A percentile compares a stretch with the other conserved stretches of the same genome.
Evolutionary conservation across 2,329 filamentous ascomycete genomes (phyloP).

Genomic region (Xylogone sp.): DNA sequence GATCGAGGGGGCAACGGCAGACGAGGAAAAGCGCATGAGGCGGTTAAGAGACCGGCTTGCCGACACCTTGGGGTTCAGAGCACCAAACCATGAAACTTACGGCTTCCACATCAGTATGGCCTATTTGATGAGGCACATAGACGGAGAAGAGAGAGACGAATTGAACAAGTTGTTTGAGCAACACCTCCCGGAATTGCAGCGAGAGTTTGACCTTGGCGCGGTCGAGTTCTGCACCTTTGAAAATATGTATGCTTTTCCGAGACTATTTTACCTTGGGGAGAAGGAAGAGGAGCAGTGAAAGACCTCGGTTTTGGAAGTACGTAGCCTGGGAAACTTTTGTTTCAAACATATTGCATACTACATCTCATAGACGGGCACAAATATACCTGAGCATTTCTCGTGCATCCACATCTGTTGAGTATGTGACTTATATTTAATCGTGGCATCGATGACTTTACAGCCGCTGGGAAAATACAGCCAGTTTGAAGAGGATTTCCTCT

Average conservation of each 20-base stretch:
- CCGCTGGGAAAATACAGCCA: too few relatives aligned
- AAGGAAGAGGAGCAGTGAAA: slow-evolving; percentile 12
- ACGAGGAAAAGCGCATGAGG: slow-evolving; percentile 17
- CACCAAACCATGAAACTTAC: slow-evolving; percentile 19
- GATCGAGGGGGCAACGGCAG: slow-evolving; percentile 14
- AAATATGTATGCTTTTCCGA: slow-evolving; percentile 16
- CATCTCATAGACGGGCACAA: too few relatives aligned
- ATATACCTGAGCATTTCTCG: too few relatives aligned
- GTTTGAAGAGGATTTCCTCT: too few relatives aligned
- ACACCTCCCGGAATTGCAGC: slow-evolving; percentile 9
- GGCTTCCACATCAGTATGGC: slow-evolving; percentile 20
- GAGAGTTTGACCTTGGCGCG: slow-evolving; percentile 18
- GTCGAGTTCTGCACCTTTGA: slow-evolving; percentile 22
- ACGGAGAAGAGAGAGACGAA: slow-evolving; percentile 11
- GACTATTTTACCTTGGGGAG: slow-evolving; percentile 16
- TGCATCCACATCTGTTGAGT: too few relatives aligned
- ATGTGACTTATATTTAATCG: too few relatives aligned
- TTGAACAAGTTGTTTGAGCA: slow-evolving; percentile 12
- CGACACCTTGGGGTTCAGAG: slow-evolving; percentile 12
- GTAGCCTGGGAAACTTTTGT: too few relatives aligned
- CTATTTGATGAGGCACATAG: slow-evolving; percentile 17
- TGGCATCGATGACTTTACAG: too few relatives aligned
- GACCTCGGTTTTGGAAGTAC: background rate
- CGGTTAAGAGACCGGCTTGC: slow-evolving; percentile 12
- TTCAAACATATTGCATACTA: too few relatives aligned